These are phyloP conservation scores for Claviceps purpurea DNA, from an alignment of 2,329 filamentous ascomycete genomes.

Conservation along the genomic window DNA sequence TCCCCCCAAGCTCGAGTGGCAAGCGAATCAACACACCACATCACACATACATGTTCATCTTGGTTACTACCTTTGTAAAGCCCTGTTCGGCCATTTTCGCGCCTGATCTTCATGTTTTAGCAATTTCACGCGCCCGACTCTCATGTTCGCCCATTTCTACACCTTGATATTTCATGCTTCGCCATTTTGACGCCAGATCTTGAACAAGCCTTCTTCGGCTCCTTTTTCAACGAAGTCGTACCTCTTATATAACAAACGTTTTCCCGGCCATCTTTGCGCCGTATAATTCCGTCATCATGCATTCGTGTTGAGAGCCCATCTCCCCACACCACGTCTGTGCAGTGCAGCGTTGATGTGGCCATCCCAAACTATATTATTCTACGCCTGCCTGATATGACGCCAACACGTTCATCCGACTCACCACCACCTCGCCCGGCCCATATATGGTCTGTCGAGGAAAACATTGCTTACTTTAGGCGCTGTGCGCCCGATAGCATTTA, in stretches of 20 bases:
- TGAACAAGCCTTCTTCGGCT: neutral
- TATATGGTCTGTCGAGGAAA: neutral
- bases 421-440: neutral
- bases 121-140: too few species aligned
- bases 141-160: too few species aligned
- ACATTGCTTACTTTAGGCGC: neutral
- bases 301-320: neutral
- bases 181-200: neutral
- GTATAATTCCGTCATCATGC: neutral
- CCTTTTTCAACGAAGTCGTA: neutral
- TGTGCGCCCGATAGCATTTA: neutral
- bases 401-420: neutral
- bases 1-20: neutral
- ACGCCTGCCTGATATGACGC: neutral
- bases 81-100: neutral
- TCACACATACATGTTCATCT: neutral
- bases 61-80: neutral
- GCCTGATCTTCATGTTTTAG: neutral
- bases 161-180: too few species aligned
- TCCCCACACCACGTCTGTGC: neutral
- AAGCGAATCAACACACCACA: neutral
- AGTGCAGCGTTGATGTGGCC: neutral
- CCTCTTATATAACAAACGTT: neutral
- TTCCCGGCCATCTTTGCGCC: too few species aligned
- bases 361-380: neutral